phyloP scores from a whole-genome alignment of 2,329 filamentous ascomycete genomes.

The Sporothrix sp. region DNA sequence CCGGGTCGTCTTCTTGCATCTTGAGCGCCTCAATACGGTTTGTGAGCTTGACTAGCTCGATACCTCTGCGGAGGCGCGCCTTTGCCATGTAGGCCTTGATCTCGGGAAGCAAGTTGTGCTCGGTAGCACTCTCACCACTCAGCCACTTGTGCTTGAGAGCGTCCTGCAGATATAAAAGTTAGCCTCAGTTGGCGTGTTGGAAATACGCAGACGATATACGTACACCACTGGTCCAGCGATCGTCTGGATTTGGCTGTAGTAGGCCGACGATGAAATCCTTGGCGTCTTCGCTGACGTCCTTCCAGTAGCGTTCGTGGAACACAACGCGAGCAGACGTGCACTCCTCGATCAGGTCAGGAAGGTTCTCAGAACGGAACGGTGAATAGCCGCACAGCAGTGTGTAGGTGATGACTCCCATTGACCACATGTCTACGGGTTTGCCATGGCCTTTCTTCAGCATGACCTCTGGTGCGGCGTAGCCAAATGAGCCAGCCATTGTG shows the following conservation, averaged over 20 bases:
- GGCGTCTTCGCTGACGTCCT: slow-evolving; percentile 87
- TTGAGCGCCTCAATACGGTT: slow-evolving; percentile 94
- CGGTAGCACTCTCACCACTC: slow-evolving; percentile 79
- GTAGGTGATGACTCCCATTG: slow-evolving; percentile 96
- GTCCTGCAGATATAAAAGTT: slow-evolving; percentile 38
- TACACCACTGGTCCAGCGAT: slow-evolving; percentile 70
- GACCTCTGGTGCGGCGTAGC: slow-evolving; percentile 93
- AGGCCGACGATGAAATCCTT: slow-evolving; percentile 86
- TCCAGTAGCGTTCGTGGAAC: slow-evolving; percentile 98
- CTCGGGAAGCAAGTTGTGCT: slow-evolving; percentile 95
- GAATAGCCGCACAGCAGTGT: slow-evolving; percentile 97
- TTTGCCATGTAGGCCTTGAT: slow-evolving; percentile 90
- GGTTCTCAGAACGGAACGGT: slow-evolving; percentile 89
- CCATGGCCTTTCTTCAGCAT: slow-evolving; percentile 97
- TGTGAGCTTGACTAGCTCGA: slow-evolving; percentile 90
- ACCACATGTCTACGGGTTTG: slow-evolving; percentile 99
- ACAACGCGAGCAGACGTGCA: slow-evolving; percentile 75
- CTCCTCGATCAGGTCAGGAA: slow-evolving; percentile 89
- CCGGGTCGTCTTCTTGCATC: slow-evolving; percentile 75
- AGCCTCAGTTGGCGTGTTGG: background rate
- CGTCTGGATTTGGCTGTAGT: slow-evolving; percentile 66
- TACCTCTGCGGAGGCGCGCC: slow-evolving; percentile 81
- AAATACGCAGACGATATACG: slow-evolving; percentile 20
- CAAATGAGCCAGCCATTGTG: slow-evolving; percentile 97
- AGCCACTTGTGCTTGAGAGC: slow-evolving; percentile 81